Evolutionary conservation across 2,329 filamentous ascomycete genomes (phyloP).

Genomic region (Colletotrichum sp.): DNA sequence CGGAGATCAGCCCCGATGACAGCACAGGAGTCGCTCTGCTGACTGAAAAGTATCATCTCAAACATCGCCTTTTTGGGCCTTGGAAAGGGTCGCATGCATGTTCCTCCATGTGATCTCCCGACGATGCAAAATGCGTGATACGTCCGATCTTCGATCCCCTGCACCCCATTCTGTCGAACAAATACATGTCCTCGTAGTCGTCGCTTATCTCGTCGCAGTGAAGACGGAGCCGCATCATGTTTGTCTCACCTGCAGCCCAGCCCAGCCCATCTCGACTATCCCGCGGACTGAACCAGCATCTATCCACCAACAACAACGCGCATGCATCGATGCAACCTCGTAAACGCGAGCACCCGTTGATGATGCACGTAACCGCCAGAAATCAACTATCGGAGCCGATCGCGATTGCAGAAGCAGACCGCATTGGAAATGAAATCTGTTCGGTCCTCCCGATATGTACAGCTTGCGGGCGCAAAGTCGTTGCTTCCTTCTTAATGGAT

Average conservation of each 20-base stretch:
- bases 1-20: rapidly evolving
- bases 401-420: background rate
- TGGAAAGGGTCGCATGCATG: background rate
- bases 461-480: background rate
- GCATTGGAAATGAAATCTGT: background rate
- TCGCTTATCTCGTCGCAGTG: background rate
- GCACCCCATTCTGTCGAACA: background rate
- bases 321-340: background rate
- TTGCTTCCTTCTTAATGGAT: background rate
- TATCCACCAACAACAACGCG: background rate
- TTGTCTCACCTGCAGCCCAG: background rate
- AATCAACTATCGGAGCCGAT: background rate
- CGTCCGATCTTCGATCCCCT: background rate
- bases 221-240: background rate
- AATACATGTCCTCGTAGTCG: background rate
- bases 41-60: rapidly evolving
- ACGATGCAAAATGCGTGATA: background rate
- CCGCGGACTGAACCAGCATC: background rate
- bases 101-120: background rate
- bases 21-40: background rate
- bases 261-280: background rate
- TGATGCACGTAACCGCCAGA: background rate
- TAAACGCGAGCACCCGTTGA: background rate
- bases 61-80: background rate
- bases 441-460: background rate